Base-by-base conservation (phyloP, 495 filamentous ascomycete genomes). In the Oleoguttula mirabilis region DNA sequence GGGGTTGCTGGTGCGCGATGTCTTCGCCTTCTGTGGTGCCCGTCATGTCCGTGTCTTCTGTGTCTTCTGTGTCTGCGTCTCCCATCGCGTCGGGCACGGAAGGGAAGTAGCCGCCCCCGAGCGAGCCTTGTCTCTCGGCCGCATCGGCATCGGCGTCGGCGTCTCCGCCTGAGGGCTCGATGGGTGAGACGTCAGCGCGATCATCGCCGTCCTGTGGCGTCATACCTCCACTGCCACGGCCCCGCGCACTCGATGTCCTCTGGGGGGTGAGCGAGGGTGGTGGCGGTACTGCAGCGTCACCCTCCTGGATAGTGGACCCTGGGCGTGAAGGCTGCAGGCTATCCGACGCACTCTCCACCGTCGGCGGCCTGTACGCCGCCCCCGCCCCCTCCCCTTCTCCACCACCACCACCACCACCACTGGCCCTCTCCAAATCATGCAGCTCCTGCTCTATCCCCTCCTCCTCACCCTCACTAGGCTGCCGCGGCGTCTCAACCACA, bases 391-490 rank as follows among this genome's bases (percentile, higher is more conserved):
- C 15, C 25, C 27, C 8, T 32, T 32, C 28, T 46, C 22, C 27
- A 11, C 4, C 22, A 28, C 25, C 25, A 7, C 7, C n/a, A 7
- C 25, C 25, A 28, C 25, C 25, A 28, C 55, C 32, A n/a, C n/a
- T n/a, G n/a, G n/a, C n/a, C n/a, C n/a, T n/a, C 72, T 71, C 56
- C 62, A 71, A 60, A 31, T 65, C 60, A 56, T 74, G 71, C 14
- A 79, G 75, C 28, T 79, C 79, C n/a, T 71, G 68, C 40, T 80
- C 77, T 40, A 72, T 66, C 1, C 70, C 68, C 47, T 77, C 71
- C 20, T 76, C 59, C 6, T 37, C 47, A 8, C 32, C 33, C n/a
- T 69, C 60, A 21, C 69, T 67, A 27, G 66, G 69, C n/a, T 63
- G 22, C 31, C 51, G 36, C 12, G 63, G 22, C 36, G 75, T 65